Evolutionary conservation across 176 grass and related monocot species (phyloP), one percentile per base, ranked within the genome.

Genomic region (Hyparrhenia diplandra): DNA sequence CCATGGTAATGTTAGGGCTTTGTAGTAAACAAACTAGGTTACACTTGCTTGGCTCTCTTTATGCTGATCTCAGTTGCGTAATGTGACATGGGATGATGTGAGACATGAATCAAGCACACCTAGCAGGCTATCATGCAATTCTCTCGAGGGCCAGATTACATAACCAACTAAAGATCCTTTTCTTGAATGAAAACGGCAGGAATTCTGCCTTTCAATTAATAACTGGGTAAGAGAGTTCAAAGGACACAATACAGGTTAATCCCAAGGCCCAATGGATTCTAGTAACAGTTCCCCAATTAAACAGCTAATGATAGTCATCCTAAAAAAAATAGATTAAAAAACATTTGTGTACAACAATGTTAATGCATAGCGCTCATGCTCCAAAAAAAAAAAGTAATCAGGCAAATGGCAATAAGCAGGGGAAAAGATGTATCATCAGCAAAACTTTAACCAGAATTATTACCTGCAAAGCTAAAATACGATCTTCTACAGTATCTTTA

Each of bases 401-500:
- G 51, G 24, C 0, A 6, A 29, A 67, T 68, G 58, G 17, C n/a
- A 14, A 39, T 58, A 67, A n/a, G 9, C 60, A 46, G 40, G 28
- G 25, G 18, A 37, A 39, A 58, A 34, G 52, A 43, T 43, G 27
- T n/a, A 71, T 16, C 57, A 40, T 28, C 35, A 31, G 29, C 8
- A 66, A 32, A 73, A 72, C 8, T 73, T 45, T 17, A 73, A 23
- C 35, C 9, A 36, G n/a, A n/a, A n/a, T n/a, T n/a, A n/a, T n/a
- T 91, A 97, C 94, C 94, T 97, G 94, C 40, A 97, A 59, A 83
- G 94, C 91, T 87, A 97, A 91, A 75, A 97, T 97, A 17, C 94
- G 94, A 78, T 97, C 94, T 91, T 97, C 94, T 18, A 97, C 91
- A 25, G 94, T 93, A 62, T 97, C 88, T 69, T 90, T 89, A 70